phyloP scores from a whole-genome alignment of 345 rosid genomes.

The Linum trigynum region DNA sequence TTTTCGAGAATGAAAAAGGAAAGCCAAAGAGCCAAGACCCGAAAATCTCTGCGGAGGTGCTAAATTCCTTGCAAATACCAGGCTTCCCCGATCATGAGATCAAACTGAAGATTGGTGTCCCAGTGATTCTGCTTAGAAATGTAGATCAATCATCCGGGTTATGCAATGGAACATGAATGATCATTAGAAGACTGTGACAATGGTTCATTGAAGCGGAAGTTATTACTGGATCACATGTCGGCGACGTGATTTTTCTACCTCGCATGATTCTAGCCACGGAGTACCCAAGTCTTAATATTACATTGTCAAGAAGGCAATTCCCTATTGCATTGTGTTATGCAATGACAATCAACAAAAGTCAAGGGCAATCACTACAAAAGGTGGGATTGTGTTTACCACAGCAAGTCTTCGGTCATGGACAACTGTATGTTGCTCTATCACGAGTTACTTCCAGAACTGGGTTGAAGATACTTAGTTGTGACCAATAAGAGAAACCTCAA shows the following conservation, averaged over 20 bases:
- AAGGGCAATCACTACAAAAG: no score
- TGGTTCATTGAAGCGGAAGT: background rate
- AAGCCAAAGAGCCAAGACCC: no score
- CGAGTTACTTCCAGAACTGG: no score
- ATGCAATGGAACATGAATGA: constrained; percentile 10
- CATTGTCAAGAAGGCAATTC: no score
- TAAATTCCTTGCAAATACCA: background rate
- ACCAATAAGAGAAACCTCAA: no score
- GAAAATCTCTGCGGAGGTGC: background rate
- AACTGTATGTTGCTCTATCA: background rate
- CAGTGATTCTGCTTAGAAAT: constrained; percentile 3
- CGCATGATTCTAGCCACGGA: background rate
- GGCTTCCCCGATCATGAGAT: constrained; percentile 3
- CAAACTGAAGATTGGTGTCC: constrained; percentile 4
- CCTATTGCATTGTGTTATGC: no score
- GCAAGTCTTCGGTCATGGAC: no score
- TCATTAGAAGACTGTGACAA: background rate
- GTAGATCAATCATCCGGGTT: background rate
- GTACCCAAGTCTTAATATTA: background rate
- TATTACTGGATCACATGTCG: background rate
- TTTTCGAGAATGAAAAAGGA: no score
- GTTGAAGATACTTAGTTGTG: no score
- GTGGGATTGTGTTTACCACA: no score
- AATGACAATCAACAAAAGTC: no score
- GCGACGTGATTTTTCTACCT: background rate